Percentiles rank a stretch among this genome's conserved stretches.
phyloP scores from a whole-genome alignment of 2,329 filamentous ascomycete species.

The Amylocarpus encephaloides region DNA sequence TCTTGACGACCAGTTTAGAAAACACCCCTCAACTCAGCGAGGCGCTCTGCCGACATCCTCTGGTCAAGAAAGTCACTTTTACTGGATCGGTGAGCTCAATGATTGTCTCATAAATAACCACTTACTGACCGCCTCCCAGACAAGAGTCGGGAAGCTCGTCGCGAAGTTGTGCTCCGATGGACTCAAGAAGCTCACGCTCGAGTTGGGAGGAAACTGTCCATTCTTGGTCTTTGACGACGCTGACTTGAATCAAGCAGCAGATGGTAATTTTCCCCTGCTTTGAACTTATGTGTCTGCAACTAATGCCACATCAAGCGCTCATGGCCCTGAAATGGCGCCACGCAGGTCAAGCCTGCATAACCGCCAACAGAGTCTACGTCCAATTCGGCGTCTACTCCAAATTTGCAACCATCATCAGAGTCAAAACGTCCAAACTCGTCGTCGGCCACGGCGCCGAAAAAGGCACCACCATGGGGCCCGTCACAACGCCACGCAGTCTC shows the following conservation, averaged over 20 bases:
- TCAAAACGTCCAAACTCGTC: slow-evolving; percentile 46
- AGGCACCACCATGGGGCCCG: slow-evolving; percentile 53
- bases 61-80: slow-evolving; percentile 57
- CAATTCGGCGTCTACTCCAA: slow-evolving; percentile 56
- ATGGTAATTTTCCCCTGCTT: slow-evolving; percentile 31
- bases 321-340: slow-evolving; percentile 50
- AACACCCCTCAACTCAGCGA: slow-evolving; percentile 49
- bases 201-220: slow-evolving; percentile 59
- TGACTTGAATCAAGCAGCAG: slow-evolving; percentile 49
- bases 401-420: slow-evolving; percentile 50
- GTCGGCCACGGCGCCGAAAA: slow-evolving; percentile 55
- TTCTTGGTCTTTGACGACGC: slow-evolving; percentile 61
- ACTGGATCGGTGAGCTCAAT: slow-evolving; percentile 41
- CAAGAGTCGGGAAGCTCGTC: slow-evolving; percentile 55
- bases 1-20: slow-evolving; percentile 52
- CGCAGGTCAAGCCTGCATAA: slow-evolving; percentile 59
- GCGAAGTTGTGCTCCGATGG: slow-evolving; percentile 53
- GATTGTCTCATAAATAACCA: neutral
- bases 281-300: neutral
- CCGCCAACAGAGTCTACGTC: slow-evolving; percentile 59
- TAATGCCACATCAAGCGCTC: slow-evolving; percentile 25
- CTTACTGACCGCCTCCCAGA: slow-evolving; percentile 27
- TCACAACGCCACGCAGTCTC: slow-evolving; percentile 49
- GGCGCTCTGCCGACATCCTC: slow-evolving; percentile 48
- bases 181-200: slow-evolving; percentile 58